Conservation (phyloP, 495 filamentous ascomycete genomes). For the Rhizodiscina lignyota region DNA sequence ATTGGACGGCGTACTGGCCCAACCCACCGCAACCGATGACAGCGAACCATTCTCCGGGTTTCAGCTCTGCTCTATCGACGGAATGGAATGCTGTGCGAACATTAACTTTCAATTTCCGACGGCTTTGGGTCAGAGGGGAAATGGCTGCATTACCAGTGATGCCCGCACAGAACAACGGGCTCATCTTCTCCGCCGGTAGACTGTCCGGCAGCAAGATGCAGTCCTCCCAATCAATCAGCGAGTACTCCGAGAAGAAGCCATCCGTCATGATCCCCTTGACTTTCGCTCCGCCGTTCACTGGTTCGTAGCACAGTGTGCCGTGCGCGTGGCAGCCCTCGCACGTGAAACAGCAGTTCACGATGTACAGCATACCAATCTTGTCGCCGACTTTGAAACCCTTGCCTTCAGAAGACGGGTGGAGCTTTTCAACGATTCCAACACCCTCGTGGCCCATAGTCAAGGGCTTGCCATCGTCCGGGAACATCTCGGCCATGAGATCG, state of each 20-base stretch:
- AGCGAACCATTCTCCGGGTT: too few relatives aligned
- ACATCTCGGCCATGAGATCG: conserved; percentile 17
- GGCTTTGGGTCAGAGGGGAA: too few relatives aligned
- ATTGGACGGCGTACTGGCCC: too few relatives aligned
- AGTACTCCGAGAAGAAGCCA: conserved; percentile 24
- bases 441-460: conserved; percentile 25
- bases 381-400: conserved; percentile 25
- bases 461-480: conserved; percentile 8
- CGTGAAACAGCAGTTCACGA: conserved; percentile 22
- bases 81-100: too few relatives aligned
- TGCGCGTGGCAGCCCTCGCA: conserved; percentile 24
- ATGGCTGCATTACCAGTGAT: too few relatives aligned
- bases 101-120: too few relatives aligned
- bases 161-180: too few relatives aligned
- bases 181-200: too few relatives aligned
- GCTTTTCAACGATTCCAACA: conserved; percentile 20
- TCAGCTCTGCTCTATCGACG: too few relatives aligned
- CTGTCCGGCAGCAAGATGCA: too few relatives aligned
- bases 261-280: conserved; percentile 23
- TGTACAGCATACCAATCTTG: conserved; percentile 21
- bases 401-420: conserved; percentile 16
- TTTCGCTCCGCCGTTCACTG: conserved; percentile 15
- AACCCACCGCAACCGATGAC: too few relatives aligned
- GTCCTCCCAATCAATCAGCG: too few relatives aligned
- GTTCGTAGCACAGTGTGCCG: conserved; percentile 21